These are phyloP conservation scores for Phytophthora vignae DNA, from an alignment of 352 stramenopile species.

Conservation along the genomic window DNA sequence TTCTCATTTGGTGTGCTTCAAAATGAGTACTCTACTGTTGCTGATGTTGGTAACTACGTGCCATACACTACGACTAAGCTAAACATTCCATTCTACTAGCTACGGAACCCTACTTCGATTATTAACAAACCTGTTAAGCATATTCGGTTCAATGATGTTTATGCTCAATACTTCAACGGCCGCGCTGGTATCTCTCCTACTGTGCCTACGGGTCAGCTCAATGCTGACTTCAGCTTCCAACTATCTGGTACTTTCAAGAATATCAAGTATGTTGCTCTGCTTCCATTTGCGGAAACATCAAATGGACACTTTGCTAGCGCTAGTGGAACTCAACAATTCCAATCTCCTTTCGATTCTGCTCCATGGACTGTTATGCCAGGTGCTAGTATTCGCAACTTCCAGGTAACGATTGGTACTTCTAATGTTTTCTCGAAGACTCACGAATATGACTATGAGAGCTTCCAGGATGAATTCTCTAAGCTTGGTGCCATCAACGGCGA, in stretches of 20 bases:
- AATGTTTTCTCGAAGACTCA: background rate
- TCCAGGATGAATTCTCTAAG: background rate
- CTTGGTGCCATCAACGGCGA: background rate
- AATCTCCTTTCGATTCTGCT: background rate
- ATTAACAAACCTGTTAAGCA: background rate
- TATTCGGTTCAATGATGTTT: background rate
- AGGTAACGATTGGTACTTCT: background rate
- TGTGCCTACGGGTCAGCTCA: background rate
- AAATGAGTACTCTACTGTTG: background rate
- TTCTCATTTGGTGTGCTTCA: background rate
- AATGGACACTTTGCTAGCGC: background rate
- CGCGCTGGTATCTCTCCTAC: background rate
- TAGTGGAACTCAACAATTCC: background rate
- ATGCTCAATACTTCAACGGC: background rate
- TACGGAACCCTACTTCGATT: background rate
- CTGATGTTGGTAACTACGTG: background rate
- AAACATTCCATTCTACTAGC: background rate
- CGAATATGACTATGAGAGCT: background rate
- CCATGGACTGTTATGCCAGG: background rate
- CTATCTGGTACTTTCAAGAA: background rate
- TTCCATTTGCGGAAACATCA: background rate
- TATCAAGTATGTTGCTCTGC: background rate
- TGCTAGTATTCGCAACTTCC: background rate
- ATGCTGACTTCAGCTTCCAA: background rate
- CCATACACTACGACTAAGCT: background rate